Evolutionary conservation across 164 flowering plant genomes (phyloP), one percentile per base, ranked within the genome.

Genomic region (Tetracentron sinense): DNA sequence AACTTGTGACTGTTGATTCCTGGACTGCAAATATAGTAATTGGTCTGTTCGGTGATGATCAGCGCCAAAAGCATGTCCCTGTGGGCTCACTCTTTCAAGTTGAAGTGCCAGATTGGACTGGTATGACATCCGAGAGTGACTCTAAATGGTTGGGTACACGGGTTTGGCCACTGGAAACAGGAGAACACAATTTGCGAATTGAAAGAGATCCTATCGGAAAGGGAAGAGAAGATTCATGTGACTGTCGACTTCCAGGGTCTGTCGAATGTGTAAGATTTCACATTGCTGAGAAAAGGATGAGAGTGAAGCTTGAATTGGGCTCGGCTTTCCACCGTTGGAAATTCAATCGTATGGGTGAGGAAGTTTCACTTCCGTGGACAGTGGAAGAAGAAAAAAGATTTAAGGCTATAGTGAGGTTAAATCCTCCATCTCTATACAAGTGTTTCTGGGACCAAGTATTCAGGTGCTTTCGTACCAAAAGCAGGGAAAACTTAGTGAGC

Each of bases 311-410:
- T 65, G 96, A 91, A 69, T 58, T 94, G 58, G 92, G 93, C 28
- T 62, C 75, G 3, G 83, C 86, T 16, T 94, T 86, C 58, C 65
- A 70, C 70, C 44, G 14, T 6, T 89, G 90, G 96, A 80, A 73
- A 53, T 73, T 91, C 58, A 70, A 88, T 67, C 38, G 53, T 51
- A 89, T 91, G 89, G 99, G 99, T 19, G 99, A 91, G 56, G 78
- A 74, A 23, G 90, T 83, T 56, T 67, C 74, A 16, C 59, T 74
- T 20, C 71, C 71, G 30, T 94, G 97, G 99, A 82, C 81, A 33
- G 58, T 42, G 33, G 81, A 75, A 48, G 97, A 89, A 54, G 75
- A 83, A 65, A 71, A 70, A 58, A 82, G 61, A 56, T 88, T 94
- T 49, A 62, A 78, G 31, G 47, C 51, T 19, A 67, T 78, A 31